Base-by-base conservation (phyloP, 2,329 filamentous ascomycete genomes). In the Xylariaceae sp. region DNA sequence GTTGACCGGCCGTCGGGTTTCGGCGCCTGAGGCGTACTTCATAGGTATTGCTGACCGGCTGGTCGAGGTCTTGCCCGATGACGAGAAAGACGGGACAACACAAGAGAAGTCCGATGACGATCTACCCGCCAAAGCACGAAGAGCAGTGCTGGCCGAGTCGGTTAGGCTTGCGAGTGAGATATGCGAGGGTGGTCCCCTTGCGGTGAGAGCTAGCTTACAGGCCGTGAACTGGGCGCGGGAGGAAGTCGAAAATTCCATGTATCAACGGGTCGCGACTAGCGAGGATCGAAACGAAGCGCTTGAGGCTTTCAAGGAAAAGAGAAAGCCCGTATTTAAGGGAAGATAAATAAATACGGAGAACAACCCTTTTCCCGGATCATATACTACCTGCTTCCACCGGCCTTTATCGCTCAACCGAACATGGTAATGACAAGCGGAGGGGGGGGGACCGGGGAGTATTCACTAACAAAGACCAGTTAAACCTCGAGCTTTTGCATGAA, bases 221-320 rank as follows among this genome's bases (percentile, higher is more conserved):
- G 92, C 92, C 1, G 87, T 97, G 1, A 79, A 81, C 49, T 80
- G 83, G 80, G 70, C 90, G 69, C 74, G 80, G 4, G 88, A 94
- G 73, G 81, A 82, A 66, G 81, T 86, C n/a, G 94, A 96, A 76
- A 92, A 91, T 70, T 79, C 81, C 63, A 91, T 92, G 74, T 97
- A 97, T 70, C 82, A 90, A 66, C 77, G 85, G 22, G 89, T 97
- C 3, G 80, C 96, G 15, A 80, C 79, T 57, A 96, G 90, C 0
- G 86, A 92, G 68, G 94, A 99, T 75, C 80, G 92, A 55, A 77
- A 90, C 64, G 94, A 97, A 78, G 94, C 94, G 34, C 76, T 99
- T 59, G 81, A 74, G 70, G 94, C 94, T 0, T 99, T 99, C 74
- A 73, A 71, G 55, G 80, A 84, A 68, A 84, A 83, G 77, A 75